Base-by-base conservation (phyloP, 352 stramenopile species). In the Globisporangium camurandrum region DNA sequence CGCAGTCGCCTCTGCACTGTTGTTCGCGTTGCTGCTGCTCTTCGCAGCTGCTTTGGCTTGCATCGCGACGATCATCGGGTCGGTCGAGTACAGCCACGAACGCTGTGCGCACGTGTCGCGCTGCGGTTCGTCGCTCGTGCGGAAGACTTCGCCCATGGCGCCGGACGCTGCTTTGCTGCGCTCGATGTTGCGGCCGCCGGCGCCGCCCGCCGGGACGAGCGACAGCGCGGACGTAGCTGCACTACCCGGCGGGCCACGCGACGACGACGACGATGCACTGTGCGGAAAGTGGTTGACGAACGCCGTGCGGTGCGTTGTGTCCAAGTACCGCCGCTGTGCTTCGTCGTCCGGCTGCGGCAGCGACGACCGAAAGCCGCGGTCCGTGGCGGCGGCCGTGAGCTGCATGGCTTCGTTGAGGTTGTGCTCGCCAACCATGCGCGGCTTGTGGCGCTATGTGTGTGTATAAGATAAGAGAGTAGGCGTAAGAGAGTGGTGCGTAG, bases 61-160 rank as follows among this genome's bases (percentile, higher is more conserved):
- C 58, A 80, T 76, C 8, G 57, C 59, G 3, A 39, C 37, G 24
- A 90, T 74, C 71, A 88, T 86, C 1, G 78, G 76, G 33, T 90
- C 75, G 16, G 61, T 73, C 4, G 74, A 85, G 50, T 90, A 89
- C 63, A 88, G 60, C 78, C 78, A 93, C 31, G 81, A 77, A 27
- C 81, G 66, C 44, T 93, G 81, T 16, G 81, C 75, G 0, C 69
- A 61, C 0, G 81, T 90, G 53, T 92, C 81, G 47, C 63, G 55
- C 46, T 92, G 74, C 5, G 81, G 81, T 19, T 92, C 81, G 0
- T 44, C 26, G 46, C 61, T 79, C 24, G 62, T 67, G 34, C 56
- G 69, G 61, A 74, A 88, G 9, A 83, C 62, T 56, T 92, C 78
- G 3, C 77, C 74, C 55, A 81, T 82, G 11, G 66, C 67, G 3